These are phyloP conservation scores for Claviceps arundinis DNA, from an alignment of 2,329 filamentous ascomycete species.

Conservation along the genomic window DNA sequence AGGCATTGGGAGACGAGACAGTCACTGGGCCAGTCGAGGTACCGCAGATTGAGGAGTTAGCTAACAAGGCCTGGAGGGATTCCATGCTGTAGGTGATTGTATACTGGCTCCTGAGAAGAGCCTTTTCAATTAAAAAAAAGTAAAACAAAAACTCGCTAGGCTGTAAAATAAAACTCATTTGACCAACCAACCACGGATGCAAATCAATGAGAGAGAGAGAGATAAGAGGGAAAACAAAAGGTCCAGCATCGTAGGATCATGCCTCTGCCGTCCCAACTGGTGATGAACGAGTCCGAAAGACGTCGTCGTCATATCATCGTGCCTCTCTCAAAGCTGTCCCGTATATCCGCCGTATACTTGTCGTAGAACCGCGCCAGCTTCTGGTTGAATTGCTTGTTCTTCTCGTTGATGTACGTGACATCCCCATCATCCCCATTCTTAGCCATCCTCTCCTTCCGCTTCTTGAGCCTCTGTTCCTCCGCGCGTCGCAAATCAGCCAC, in stretches of 20 bases:
- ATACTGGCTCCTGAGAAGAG: background rate
- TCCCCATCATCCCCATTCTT: conserved; percentile 76
- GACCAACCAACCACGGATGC: background rate
- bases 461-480: conserved; percentile 76
- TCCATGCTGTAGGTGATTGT: conserved; percentile 56
- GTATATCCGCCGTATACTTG: conserved; percentile 93
- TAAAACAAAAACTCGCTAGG: conserved; percentile 13
- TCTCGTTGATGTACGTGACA: conserved; percentile 98
- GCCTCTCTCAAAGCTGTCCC: conserved; percentile 93
- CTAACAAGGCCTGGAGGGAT: conserved; percentile 74
- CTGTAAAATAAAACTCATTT: conserved; percentile 16
- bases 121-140: background rate
- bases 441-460: conserved; percentile 65
- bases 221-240: background rate
- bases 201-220: background rate
- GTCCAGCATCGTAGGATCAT: background rate
- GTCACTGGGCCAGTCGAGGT: conserved; percentile 67
- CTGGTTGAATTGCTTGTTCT: conserved; percentile 99
- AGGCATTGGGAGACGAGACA: conserved; percentile 63
- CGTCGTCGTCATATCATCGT: conserved; percentile 61
- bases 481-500: conserved; percentile 79
- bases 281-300: background rate
- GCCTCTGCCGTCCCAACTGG: too few relatives aligned
- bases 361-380: conserved; percentile 95
- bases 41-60: conserved; percentile 67